Base-by-base conservation (phyloP, 306 rosid species). In the Sophora flavescens region DNA sequence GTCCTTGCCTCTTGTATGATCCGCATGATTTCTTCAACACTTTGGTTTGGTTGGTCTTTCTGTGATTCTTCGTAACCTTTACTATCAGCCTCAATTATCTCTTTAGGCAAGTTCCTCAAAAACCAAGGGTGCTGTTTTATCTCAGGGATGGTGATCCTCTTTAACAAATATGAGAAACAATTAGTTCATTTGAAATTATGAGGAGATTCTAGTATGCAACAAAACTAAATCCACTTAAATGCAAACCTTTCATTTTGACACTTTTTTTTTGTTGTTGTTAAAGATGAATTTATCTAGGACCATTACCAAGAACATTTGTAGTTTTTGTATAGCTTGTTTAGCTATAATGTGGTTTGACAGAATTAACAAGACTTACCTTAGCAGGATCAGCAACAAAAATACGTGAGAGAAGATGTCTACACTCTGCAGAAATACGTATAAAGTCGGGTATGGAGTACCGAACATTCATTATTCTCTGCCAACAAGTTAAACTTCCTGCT, bases 71-170 rank as follows among this genome's bases (percentile, higher is more conserved):
- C 72, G 6, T 51, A 59, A 64, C 76, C 76, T 22, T 80, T 84
- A 71, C 72, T 89, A 77, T 89, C 96, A 8, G 57, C 82, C 78
- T 92, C 98, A 15, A 82, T 69, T 4, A 89, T 85, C 80, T 91
- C 92, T 63, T 62, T 88, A 3, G 93, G 74, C 83, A 96, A 45
- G 79, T 86, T 92, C 82, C 84, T 91, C 87, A 74, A 62, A 76
- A 96, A 92, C 98, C 99, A 96, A 35, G 96, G 87, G 70, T 91
- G 96, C 15, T 91, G 83, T 41, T 89, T 91, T 83, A 96, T 89
- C 88, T 92, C 97, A 1, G 89, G 85, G 36, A 96, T 82, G 0
- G 84, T 84, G 70, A 91, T 84, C 85, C 99, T 92, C 99, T 96
- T 68, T 73, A 33, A 14, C 33, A 78, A 50, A 7, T 6, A 75